A percentile compares a stretch with the other conserved stretches of the same genome.
Conservation (phyloP, 1,284 basidiomycete genomes). For the Thelephora terrestris region DNA sequence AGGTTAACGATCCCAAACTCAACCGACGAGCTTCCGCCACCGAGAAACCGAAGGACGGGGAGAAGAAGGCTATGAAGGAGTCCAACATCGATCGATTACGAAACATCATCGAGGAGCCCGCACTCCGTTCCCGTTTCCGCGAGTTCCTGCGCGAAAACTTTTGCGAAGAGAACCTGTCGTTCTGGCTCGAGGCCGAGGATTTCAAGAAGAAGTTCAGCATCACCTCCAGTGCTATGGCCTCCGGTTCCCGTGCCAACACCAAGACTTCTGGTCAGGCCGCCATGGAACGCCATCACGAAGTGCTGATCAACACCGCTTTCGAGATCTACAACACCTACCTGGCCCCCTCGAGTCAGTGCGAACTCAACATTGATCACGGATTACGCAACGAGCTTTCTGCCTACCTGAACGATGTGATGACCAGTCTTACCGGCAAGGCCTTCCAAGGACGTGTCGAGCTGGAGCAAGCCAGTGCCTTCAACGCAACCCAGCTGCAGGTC, state of each 20-base stretch:
- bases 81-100: slow-evolving; percentile 85
- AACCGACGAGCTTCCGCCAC: slow-evolving; percentile 72
- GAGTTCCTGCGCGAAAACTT: slow-evolving; percentile 93
- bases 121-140: slow-evolving; percentile 82
- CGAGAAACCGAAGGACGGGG: slow-evolving; percentile 55
- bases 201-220: slow-evolving; percentile 95
- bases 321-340: slow-evolving; percentile 94
- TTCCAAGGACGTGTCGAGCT: slow-evolving; percentile 73
- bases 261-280: slow-evolving; percentile 72
- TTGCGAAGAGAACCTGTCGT: slow-evolving; percentile 96
- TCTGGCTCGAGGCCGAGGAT: slow-evolving; percentile 96
- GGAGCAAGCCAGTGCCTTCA: slow-evolving; percentile 68
- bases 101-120: slow-evolving; percentile 91
- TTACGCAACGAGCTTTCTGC: slow-evolving; percentile 88
- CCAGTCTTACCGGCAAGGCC: slow-evolving; percentile 60
- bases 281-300: slow-evolving; percentile 97
- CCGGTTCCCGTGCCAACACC: slow-evolving; percentile 25
- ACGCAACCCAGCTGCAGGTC: slow-evolving; percentile 90
- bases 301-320: slow-evolving; percentile 89
- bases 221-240: slow-evolving; percentile 81
- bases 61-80: slow-evolving; percentile 60
- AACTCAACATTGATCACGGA: slow-evolving; percentile 97
- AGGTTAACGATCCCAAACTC: slow-evolving; percentile 51
- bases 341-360: slow-evolving; percentile 88
- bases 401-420: slow-evolving; percentile 85